Percentiles rank a stretch among this genome's conserved stretches.
Conservation (phyloP, 163 green algal species). For the Scenedesmus sp. region DNA sequence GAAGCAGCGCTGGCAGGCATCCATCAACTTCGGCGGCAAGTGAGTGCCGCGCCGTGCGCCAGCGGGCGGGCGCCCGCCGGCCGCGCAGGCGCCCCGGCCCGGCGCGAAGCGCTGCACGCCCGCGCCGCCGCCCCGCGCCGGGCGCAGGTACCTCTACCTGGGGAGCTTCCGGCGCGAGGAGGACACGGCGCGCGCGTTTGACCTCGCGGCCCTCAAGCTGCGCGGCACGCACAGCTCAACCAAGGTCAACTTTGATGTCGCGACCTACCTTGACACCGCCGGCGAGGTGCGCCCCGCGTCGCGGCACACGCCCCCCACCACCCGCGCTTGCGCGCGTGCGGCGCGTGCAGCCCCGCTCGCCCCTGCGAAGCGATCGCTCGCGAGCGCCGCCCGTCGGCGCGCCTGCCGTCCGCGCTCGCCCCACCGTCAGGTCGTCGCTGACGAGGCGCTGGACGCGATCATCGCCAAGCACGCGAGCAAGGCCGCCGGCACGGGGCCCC, state of each 20-base stretch:
- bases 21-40: conserved; percentile 59
- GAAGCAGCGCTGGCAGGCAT: conserved; percentile 61
- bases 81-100: too few relatives aligned
- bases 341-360: too few relatives aligned
- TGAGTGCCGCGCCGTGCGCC: background rate
- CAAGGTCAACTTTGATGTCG: conserved; percentile 63
- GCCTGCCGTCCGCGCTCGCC: too few relatives aligned
- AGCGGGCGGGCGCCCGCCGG: too few relatives aligned
- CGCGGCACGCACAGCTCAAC: conserved; percentile 37
- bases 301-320: too few relatives aligned
- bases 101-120: too few relatives aligned
- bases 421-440: conserved; percentile 14
- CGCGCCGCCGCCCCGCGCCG: background rate
- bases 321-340: too few relatives aligned
- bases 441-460: conserved; percentile 10
- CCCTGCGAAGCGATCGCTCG: too few relatives aligned
- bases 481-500: too few relatives aligned
- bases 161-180: conserved; percentile 57
- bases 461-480: conserved; percentile 31
- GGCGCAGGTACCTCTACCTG: conserved; percentile 59
- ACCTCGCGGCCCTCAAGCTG: conserved; percentile 64
- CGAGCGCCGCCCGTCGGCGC: too few relatives aligned
- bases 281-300: background rate
- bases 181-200: conserved; percentile 62
- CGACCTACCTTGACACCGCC: conserved; percentile 15